Conservation (phyloP, 768 basidiomycete genomes). For the Rhodosporidiobolus odoratus region DNA sequence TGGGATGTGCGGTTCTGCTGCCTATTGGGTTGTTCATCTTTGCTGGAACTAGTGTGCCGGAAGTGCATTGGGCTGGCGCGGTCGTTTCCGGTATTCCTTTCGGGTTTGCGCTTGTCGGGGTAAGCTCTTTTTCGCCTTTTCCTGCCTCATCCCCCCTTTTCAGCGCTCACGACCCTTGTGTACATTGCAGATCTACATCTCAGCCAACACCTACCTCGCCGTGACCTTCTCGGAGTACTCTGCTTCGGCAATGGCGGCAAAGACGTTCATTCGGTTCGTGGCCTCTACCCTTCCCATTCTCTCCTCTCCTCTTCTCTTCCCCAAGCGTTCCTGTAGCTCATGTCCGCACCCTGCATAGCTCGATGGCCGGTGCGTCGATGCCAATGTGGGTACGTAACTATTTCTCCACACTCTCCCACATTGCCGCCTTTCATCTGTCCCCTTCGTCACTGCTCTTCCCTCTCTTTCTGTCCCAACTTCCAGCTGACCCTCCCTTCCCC, state of each 20-base stretch:
- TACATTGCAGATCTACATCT: background rate
- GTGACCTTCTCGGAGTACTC: background rate
- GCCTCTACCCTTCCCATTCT: background rate
- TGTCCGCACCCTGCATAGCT: conserved; percentile 7
- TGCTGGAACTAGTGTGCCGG: conserved; percentile 44
- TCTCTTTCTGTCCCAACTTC: background rate
- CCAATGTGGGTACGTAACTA: conserved; percentile 44
- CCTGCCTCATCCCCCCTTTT: background rate
- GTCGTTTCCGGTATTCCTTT: conserved; percentile 32
- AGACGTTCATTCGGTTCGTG: background rate
- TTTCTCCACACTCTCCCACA: no score
- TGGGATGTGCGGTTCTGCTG: conserved; percentile 42
- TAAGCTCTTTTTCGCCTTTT: background rate
- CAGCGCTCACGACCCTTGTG: background rate
- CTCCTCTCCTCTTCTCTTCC: background rate
- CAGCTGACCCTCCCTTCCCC: background rate
- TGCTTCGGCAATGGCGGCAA: conserved; percentile 7
- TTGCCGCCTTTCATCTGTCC: no score
- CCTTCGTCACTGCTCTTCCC: background rate
- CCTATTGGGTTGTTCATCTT: conserved; percentile 47
- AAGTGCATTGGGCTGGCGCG: conserved; percentile 43
- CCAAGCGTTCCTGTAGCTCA: background rate
- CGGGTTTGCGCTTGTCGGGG: conserved; percentile 21
- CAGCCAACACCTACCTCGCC: conserved; percentile 14
- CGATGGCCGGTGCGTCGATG: conserved; percentile 41